Percentiles rank a stretch among this genome's conserved stretches.
Evolutionary conservation across 108 stramenopile species (phyloP).

Genomic region (Epipyxis sp.): DNA sequence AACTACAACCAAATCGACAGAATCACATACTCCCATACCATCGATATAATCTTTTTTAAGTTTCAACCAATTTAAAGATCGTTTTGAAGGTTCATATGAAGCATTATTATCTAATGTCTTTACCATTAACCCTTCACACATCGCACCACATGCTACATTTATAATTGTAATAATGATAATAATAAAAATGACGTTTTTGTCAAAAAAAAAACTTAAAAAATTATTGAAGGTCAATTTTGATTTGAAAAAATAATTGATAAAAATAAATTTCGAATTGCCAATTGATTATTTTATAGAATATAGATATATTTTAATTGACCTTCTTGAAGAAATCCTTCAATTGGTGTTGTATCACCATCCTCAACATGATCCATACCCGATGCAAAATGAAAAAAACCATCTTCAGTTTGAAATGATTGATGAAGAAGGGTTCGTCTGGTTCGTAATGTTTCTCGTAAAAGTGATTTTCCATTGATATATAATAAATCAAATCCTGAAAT

Average conservation of each 20-base stretch:
- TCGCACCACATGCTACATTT: slow-evolving; percentile 87
- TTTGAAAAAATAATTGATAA: too few relatives aligned
- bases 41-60: slow-evolving; percentile 99
- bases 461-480: slow-evolving; percentile 87
- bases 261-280: too few relatives aligned
- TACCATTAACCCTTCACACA: slow-evolving; percentile 99
- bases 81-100: slow-evolving; percentile 85
- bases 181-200: too few relatives aligned
- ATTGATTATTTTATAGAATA: too few relatives aligned
- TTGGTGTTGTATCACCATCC: slow-evolving; percentile 66
- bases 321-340: slow-evolving; percentile 91
- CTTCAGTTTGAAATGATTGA: slow-evolving; percentile 71
- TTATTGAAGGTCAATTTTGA: too few relatives aligned
- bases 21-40: slow-evolving; percentile 80
- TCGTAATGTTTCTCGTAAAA: slow-evolving; percentile 69
- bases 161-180: too few relatives aligned
- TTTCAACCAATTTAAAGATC: slow-evolving; percentile 98
- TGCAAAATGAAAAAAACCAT: slow-evolving; percentile 86
- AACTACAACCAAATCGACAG: slow-evolving; percentile 95
- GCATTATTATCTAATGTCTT: slow-evolving; percentile 89
- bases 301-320: too few relatives aligned
- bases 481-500: slow-evolving; percentile 99
- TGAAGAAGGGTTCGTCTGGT: slow-evolving; percentile 76
- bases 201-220: too few relatives aligned
- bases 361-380: slow-evolving; percentile 55